Base-by-base conservation (phyloP, 2,329 filamentous ascomycete genomes). In the Fusarium penzigii region DNA sequence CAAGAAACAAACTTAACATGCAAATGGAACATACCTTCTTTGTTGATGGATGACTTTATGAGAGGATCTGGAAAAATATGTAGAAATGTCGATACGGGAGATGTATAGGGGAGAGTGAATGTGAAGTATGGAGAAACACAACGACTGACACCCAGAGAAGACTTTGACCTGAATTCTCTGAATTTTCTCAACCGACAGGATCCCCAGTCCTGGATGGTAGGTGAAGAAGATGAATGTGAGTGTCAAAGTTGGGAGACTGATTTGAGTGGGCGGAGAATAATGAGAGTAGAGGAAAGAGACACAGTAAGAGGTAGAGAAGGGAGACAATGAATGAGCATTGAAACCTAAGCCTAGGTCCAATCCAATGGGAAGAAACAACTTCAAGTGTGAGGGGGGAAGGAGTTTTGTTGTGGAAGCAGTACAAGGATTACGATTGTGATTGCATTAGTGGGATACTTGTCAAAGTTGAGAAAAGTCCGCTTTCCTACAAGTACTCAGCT, bases 401-500 rank as follows among this genome's bases (percentile, higher is more conserved):
- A 36, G 13, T 36, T 36, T 36, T 36, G 32, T 36, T 36, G 32
- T 36, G 32, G 10, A 36, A 36, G 32, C 9, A 36, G 3, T 36
- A 36, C 32, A 14, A 36, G 32, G 32, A 36, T 36, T 36, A 12
- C 4, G 32, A 36, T 4, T 36, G 4, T 36, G 9, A 36, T 11
- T 36, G 10, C 10, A 36, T 6, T 36, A 36, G 32, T 36, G 13
- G 3, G 32, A 36, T 36, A 36, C 32, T 36, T 36, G 13, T 4
- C 32, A 9, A 9, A 5, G 9, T 9, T 6, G 13, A 5, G 32
- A 25, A 25, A 25, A 25, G 20, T 25, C 13, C 13, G 9, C 32
- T 11, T 36, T 14, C 13, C 32, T 6, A 5, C 8, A 17, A 17
- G 57, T 60, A 58, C 32, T 20, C 2, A 14, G 40, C 48, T 60